Evolutionary conservation across 208 protist genomes (phyloP), one percentile per base, ranked within the genome.

Genomic region (Leishmania mexicana): DNA sequence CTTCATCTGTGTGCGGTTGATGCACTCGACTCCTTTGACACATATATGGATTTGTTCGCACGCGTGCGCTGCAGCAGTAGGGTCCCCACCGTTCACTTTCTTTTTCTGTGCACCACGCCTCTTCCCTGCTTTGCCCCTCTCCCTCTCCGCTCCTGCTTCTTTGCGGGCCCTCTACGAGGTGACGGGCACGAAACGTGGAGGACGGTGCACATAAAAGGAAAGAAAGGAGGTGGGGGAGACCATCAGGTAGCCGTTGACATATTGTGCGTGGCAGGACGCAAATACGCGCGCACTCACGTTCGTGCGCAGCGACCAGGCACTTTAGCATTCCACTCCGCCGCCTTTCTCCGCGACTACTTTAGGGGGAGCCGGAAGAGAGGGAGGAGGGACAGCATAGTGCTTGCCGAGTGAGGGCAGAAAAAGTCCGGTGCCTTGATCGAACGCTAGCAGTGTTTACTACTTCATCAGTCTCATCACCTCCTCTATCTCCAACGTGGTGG

Each of bases 81-180:
- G 42, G 28, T 62, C 51, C 49, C 51, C 40, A 62, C 47, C 35
- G 17, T 38, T 76, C 19, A 24, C 60, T 62, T 45, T 76, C n/a
- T 58, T 75, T 58, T 45, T 17, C 3, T 76, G 53, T 76, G 51
- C 73, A 21, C 35, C 17, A 76, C 49, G 35, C 40, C 31, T 40
- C 35, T 51, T 3, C 71, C 40, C 47, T 28, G 6, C 24, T 58
- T 31, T 62, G n/a, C 24, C 24, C 35, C 72, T 62, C 72, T 62
- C 51, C 51, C 73, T 62, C 73, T 31, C 51, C 19, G 31, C 35
- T 76, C 47, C 35, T 15, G 31, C 73, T 76, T 62, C 73, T n/a
- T 38, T 28, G 73, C 31, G 73, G 35, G 73, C 73, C 40, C 31
- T 76, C 21, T 11, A 76, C 19, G 73, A 38, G 73, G 73, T 76